Base-by-base conservation (phyloP, 768 basidiomycete genomes). In the Termitomyces sp. region DNA sequence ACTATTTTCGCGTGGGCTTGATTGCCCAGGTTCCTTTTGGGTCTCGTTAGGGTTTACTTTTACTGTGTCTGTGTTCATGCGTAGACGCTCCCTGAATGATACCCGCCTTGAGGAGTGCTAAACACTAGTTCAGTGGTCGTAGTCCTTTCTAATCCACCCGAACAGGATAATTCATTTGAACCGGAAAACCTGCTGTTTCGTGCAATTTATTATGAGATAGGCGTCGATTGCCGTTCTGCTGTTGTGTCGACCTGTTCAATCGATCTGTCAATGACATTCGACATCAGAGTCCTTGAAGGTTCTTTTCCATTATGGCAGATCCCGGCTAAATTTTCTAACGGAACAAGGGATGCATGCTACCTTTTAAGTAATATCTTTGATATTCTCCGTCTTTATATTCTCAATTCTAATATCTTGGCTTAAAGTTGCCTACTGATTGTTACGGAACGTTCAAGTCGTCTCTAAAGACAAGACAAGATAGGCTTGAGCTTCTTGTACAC, bases 401-500 rank as follows among this genome's bases (percentile, higher is more conserved):
- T 40, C 39, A 40, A 10, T 19, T 42, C 41, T 19, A n/a, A n/a
- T n/a, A n/a, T n/a, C n/a, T n/a, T 34, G 4, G 14, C 12, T 14
- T 34, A 3, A 3, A 37, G 21, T 23, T 40, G 45, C 10, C 28
- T 40, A 25, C 12, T 30, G 3, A 16, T 45, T 25, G 19, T 41
- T 30, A 10, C 17, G 9, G 9, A 47, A 45, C 21, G 8, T 52
- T 30, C 27, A 9, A 40, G n/a, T 19, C n/a, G 9, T 5, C 35
- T 37, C 35, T 37, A 37, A 57, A 59, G 43, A 28, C 70, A 72
- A 23, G 52, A 66, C 61, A 76, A 65, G 30, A 79, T 65, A 1
- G 69, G 63, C 3, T 58, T 30, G 47, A 80, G 58, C 48, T 73
- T 70, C 25, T 67, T 61, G 56, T 76, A 61, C 3, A 80, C 79